Evolutionary conservation across 768 basidiomycete species (phyloP), one percentile per base, ranked within the genome.

Genomic region (Amanita muscaria): DNA sequence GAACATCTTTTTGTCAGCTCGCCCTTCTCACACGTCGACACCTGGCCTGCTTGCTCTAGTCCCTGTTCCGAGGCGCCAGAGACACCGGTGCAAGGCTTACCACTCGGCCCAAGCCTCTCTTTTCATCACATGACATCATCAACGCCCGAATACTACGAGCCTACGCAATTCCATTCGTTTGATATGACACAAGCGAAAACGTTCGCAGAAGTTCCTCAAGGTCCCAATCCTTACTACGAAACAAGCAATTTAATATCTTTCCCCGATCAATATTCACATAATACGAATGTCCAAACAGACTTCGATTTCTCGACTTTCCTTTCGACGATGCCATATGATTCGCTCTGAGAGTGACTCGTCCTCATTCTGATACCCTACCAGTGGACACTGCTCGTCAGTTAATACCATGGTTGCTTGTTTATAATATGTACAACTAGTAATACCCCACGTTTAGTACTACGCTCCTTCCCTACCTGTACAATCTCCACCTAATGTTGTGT

Each of bases 41-140:
- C 44, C 8, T 46, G 44, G 44, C 36, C 35, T 15, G 29, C 44
- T 7, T 46, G 44, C 25, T 46, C 44, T 18, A 46, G 36, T 22
- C 44, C 44, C 21, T 37, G 36, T 31, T 46, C 44, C 24, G 44
- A 46, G 10, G 27, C 36, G 5, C 44, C 44, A n/a, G 27, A 23
- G 29, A 46, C 44, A 4, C 44, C 44, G n/a, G 23, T 46, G 2
- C 37, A 22, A 21, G 14, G 44, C 25, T 10, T 31, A 14, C 44
- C 37, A 11, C 25, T 39, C n/a, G 44, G 30, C 1, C 18, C 36
- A 2, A 18, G 36, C n/a, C 29, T 46, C 15, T 27, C 44, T 3
- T 23, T 38, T 27, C 44, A 44, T 14, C 43, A 34, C 11, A 29
- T 39, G 38, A 12, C 8, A 19, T 12, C 38, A 10, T 23, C 38